These are phyloP conservation scores for Eucalyptus cladocalyx DNA, from an alignment of 345 rosid genomes.

Conservation along the genomic window DNA sequence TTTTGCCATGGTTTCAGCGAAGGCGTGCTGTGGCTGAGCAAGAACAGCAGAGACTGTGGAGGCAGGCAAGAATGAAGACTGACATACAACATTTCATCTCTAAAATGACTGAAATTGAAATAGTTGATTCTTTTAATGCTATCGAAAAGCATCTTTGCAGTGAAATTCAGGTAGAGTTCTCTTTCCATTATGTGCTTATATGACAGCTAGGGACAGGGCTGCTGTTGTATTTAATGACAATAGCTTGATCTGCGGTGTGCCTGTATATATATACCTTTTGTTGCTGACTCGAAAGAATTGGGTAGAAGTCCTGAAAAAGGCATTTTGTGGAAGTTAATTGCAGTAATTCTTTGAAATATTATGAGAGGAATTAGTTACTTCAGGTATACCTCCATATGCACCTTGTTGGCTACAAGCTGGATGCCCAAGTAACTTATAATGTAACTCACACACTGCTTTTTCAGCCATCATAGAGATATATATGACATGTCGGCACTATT, in stretches of 20 bases:
- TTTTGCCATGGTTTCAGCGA: constrained; percentile 91
- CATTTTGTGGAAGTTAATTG: neutral
- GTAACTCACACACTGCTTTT: neutral
- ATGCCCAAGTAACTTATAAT: neutral
- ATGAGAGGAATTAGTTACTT: neutral
- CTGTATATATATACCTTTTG: neutral
- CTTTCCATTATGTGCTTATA: neutral
- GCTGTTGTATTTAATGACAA: neutral
- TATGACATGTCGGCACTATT: neutral
- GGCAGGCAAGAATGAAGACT: constrained; percentile 72
- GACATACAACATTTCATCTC: constrained; percentile 52
- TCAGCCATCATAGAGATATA: neutral
- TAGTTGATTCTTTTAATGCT: constrained; percentile 82
- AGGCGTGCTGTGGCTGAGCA: constrained; percentile 68
- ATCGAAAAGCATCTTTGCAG: constrained; percentile 66
- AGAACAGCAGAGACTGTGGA: constrained; percentile 85
- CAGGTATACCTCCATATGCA: neutral
- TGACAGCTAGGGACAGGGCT: neutral
- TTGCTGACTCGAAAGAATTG: neutral
- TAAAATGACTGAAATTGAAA: constrained; percentile 79
- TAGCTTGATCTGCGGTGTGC: neutral
- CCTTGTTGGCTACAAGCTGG: neutral
- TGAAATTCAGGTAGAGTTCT: constrained; percentile 51
- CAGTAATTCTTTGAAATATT: neutral
- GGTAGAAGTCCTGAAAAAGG: neutral